Evolutionary conservation across 805 yeast species (phyloP).

Genomic region (Myxozyma kluyveri): DNA sequence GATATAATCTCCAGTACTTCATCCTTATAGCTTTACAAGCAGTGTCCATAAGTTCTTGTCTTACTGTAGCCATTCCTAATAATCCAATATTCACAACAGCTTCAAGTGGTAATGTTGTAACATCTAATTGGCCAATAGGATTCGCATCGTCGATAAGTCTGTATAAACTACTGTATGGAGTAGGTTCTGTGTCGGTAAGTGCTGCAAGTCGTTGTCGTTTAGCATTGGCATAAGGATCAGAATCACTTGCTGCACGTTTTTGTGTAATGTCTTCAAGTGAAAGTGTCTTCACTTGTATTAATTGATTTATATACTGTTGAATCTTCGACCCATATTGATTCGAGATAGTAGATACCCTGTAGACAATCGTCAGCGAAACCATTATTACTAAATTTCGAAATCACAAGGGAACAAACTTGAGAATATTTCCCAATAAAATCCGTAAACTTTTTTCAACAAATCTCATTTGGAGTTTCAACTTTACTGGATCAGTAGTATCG

Average conservation of each 20-base stretch:
- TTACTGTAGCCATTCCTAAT: conserved; percentile 59
- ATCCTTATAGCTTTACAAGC: conserved; percentile 60
- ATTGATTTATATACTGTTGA: conserved; percentile 34
- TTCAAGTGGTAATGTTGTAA: conserved; percentile 62
- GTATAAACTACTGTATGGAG: conserved; percentile 60
- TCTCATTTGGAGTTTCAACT: conserved; percentile 51
- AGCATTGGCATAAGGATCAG: conserved; percentile 29
- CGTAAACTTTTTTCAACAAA: conserved; percentile 59
- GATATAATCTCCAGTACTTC: conserved; percentile 17
- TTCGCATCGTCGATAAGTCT: conserved; percentile 61
- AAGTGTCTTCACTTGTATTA: conserved; percentile 31
- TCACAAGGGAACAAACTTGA: conserved; percentile 20
- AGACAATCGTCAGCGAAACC: not conserved
- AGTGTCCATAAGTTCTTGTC: conserved; percentile 52
- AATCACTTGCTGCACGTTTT: conserved; percentile 37
- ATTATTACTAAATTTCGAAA: not conserved
- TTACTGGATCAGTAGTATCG: conserved; percentile 19
- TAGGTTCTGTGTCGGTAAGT: conserved; percentile 3
- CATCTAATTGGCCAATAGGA: conserved; percentile 65
- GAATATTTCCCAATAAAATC: conserved; percentile 31
- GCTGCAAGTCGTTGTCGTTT: conserved; percentile 29
- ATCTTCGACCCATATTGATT: conserved; percentile 40
- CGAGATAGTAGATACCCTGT: conserved; percentile 25
- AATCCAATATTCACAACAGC: conserved; percentile 63
- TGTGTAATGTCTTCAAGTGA: conserved; percentile 27